Base-by-base conservation (phyloP, 108 stramenopile genomes). In the Pseudonitzschia pungens region DNA sequence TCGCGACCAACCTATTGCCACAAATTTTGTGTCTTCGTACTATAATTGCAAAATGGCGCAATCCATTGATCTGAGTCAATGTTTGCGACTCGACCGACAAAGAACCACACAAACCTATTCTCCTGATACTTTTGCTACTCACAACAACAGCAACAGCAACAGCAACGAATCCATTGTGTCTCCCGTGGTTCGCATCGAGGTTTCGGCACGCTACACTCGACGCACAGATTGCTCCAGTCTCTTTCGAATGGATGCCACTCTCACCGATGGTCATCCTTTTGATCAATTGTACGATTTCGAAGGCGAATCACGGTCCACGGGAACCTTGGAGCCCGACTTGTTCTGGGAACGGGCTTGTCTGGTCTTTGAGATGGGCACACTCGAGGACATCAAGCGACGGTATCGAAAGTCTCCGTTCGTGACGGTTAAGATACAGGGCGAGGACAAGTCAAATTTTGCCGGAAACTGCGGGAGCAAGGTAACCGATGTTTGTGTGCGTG, bases 191-290 rank as follows among this genome's bases (percentile, higher is more conserved):
- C 55, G 29, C 63, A 41, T 48, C 84, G 84, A 89, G 68, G 81
- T 80, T 56, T 84, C 88, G 51, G 82, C 88, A 10, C 81, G 86
- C 40, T 87, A 78, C 76, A 87, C 86, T 78, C 83, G 74, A 18
- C 72, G 89, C 7, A 84, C 83, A 2, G 89, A 90, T 71, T 90
- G 89, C 71, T 85, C 89, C 6, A 86, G 85, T 15, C 70, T 87
- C 59, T 90, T 90, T 68, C 16, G 48, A 43, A 62, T 90, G 73
- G 58, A 79, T 33, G 80, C 80, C 0, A 15, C 80, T 40, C 36
- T 86, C 42, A n/a, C 11, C 42, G 42, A 43, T 11, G 42, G 42
- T n/a, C n/a, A n/a, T n/a, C n/a, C n/a, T n/a, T n/a, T n/a, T n/a
- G 18, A 51, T 6, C 36, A 36, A 36, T 36, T 2, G 36, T 36